Evolutionary conservation across 345 rosid genomes (phyloP), one percentile per base, ranked within the genome.

Genomic region (Pelargonium nanum): DNA sequence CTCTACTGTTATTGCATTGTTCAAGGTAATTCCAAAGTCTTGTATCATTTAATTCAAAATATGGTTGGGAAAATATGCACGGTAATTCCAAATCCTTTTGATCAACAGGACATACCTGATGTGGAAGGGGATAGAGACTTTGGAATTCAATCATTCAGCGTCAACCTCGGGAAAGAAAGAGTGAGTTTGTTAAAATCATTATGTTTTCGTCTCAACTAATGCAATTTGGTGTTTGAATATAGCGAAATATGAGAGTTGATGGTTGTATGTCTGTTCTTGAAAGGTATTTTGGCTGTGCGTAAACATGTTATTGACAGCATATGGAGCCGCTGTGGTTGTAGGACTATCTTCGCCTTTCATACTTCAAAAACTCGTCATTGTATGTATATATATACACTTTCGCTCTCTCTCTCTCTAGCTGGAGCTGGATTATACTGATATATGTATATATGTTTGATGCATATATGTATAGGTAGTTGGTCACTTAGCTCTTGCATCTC

Each of bases 101-200:
- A 28, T 28, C 34, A 9, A 56, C 57, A 78, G 78, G 81, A 78
- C 56, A 71, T 74, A 22, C 78, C 78, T 28, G 81, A 78, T 52
- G 70, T 71, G 17, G 70, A 74, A 4, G 78, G 81, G 1, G 76
- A 77, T 53, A 62, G 51, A 48, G 30, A 65, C n/a, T 71, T 62
- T 19, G 76, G 81, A 2, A 71, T 78, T 34, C 72, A 54, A 4
- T 62, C 80, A 0, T 48, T 72, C 40, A 66, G 67, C 19, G 63
- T 69, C 24, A 63, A 56, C 19, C 50, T 72, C 20, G 77, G 80
- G 16, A 66, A 55, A 65, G 52, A 69, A 64, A 69, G 67, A 57
- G 77, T 69, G 22, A 53, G 71, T 55, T 25, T 28, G 4, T 28
- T 28, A 8, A 28, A 3, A 3, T 28, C 34, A 28, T 3, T 28